Conservation (phyloP, 345 rosid genomes). For the Limnanthes douglasii region DNA sequence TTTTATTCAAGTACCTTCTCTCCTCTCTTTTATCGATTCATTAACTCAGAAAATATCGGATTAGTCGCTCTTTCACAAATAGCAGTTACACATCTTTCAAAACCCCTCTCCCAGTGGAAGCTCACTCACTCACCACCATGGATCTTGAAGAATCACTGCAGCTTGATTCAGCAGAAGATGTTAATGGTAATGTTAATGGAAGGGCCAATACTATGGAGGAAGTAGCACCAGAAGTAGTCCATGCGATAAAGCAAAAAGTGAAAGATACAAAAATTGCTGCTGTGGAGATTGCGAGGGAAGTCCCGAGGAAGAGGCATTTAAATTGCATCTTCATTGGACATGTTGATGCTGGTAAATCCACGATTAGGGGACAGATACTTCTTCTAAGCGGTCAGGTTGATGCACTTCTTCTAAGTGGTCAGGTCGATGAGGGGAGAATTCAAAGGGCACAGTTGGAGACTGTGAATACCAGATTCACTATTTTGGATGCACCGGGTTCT, state of each 20-base stretch:
- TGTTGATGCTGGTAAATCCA: constrained; percentile 99
- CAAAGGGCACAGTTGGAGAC: constrained; percentile 98
- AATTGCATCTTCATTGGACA: constrained; percentile 96
- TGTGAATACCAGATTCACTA: constrained; percentile 84
- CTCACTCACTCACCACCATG: too few relatives aligned
- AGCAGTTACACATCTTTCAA: too few relatives aligned
- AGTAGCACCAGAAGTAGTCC: constrained; percentile 6
- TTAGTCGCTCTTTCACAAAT: too few relatives aligned
- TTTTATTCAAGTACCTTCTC: too few relatives aligned
- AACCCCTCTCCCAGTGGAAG: too few relatives aligned
- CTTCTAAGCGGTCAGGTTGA: too few relatives aligned
- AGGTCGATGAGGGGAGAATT: constrained; percentile 89
- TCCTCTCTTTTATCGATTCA: too few relatives aligned
- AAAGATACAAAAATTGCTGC: constrained; percentile 27
- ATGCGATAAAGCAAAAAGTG: constrained; percentile 9
- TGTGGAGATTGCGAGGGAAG: constrained; percentile 33
- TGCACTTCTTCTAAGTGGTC: too few relatives aligned
- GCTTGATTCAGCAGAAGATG: constrained; percentile 20
- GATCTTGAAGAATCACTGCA: too few relatives aligned
- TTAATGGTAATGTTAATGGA: constrained; percentile 2
- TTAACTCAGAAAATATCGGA: too few relatives aligned
- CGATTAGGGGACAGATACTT: constrained; percentile 94
- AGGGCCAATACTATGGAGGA: constrained; percentile 4
- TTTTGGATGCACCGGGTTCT: constrained; percentile 99
- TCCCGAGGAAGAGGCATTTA: constrained; percentile 61